Base-by-base conservation (phyloP, 139 green algal genomes). In the Gonium pectorale region DNA sequence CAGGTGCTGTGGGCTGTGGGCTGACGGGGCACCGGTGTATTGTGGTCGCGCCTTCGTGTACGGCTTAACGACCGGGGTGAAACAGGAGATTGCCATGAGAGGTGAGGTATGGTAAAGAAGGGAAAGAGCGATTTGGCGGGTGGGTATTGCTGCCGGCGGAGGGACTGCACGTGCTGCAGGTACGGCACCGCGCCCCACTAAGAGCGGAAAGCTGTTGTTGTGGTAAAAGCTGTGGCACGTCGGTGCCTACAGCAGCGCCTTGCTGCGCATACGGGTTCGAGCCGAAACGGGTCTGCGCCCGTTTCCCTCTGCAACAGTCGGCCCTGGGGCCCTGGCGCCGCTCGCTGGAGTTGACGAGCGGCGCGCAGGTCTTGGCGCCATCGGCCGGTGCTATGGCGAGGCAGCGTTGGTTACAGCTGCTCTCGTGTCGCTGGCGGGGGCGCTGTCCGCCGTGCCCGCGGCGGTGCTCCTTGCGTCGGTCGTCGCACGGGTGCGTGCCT, bases 111-210 rank as follows among this genome's bases (percentile, higher is more conserved):
- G n/a, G n/a, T n/a, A n/a, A n/a, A n/a, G n/a, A n/a, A n/a, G n/a
- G n/a, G n/a, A n/a, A n/a, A n/a, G n/a, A n/a, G 5, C 38, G 40
- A 15, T 41, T 77, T 7, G 19, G 54, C 38, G 56, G 75, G 19
- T 84, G 60, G 60, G 41, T 22, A n/a, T 21, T n/a, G 40, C 29
- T 84, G 41, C n/a, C 77, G 31, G 27, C n/a, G 31, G 77, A 84
- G 29, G 62, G 33, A 15, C 24, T 84, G n/a, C 3, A 1, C 0
- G 60, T 46, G 5, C 33, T 84, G 77, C 52, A 59, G 56, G 74
- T 77, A 41, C 13, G 72, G 37, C 24, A 26, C 22, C 62, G 62
- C 7, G n/a, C 43, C 6, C 5, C 17, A 7, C 11, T n/a, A n/a
- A n/a, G 31, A 21, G 29, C 31, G 6, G 63, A n/a, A n/a, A 43